Percentiles rank a stretch among this genome's conserved stretches.
phyloP scores from a whole-genome alignment of 345 rosid genomes.

The Melastoma malabathricum region DNA sequence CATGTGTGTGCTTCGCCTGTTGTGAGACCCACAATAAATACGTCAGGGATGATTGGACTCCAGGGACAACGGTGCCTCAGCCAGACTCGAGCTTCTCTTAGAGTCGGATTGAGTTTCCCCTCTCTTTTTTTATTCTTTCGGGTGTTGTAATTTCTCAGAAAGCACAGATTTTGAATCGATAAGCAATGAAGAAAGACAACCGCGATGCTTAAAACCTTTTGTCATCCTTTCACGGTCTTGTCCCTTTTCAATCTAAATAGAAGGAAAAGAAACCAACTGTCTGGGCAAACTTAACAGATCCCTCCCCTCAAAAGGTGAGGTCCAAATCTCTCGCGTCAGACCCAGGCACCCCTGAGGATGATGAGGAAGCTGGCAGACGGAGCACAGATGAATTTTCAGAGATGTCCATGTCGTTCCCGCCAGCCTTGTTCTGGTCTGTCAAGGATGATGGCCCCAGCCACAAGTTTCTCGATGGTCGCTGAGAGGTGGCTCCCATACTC shows the following conservation, averaged over 20 bases:
- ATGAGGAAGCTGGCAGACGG: conserved; percentile 25
- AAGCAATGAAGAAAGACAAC: too few relatives aligned
- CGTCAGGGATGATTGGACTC: too few relatives aligned
- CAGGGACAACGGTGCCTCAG: too few relatives aligned
- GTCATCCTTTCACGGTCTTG: conserved; percentile 3
- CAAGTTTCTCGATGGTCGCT: conserved; percentile 25
- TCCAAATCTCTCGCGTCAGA: conserved; percentile 60
- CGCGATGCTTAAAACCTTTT: conserved; percentile 1
- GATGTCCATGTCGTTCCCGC: conserved; percentile 21
- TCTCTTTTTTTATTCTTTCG: too few relatives aligned
- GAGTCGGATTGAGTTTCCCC: too few relatives aligned
- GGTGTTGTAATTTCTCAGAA: too few relatives aligned
- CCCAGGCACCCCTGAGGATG: conserved; percentile 24
- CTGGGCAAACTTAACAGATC: conserved; percentile 81
- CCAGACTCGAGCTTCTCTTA: too few relatives aligned
- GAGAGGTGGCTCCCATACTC: conserved; percentile 28
- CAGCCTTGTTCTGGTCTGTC: conserved; percentile 7
- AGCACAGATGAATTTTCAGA: conserved; percentile 24
- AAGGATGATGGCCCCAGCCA: conserved; percentile 29
- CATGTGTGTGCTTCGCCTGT: too few relatives aligned
- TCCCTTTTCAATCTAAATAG: conserved; percentile 32
- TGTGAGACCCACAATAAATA: too few relatives aligned
- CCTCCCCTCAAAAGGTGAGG: conserved; percentile 79
- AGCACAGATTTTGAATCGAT: too few relatives aligned
- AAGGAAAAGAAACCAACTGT: conserved; percentile 67